Conservation (phyloP, 345 rosid species). For the Cardamine resedifolia region DNA sequence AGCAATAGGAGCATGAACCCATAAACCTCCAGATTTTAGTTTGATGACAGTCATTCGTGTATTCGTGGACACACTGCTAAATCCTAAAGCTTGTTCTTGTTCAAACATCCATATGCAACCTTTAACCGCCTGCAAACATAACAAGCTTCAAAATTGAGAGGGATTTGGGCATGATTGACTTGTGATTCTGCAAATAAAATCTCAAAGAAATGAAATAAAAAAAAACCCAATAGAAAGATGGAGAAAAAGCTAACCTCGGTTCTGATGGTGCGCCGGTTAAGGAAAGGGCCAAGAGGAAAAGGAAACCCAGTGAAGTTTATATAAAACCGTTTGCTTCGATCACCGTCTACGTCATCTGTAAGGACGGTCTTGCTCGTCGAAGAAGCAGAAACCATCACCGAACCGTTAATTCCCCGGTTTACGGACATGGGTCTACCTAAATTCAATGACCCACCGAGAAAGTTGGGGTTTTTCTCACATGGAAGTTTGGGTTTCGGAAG, state of each 20-base stretch:
- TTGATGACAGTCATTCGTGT: constrained; percentile 95
- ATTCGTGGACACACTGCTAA: constrained; percentile 95
- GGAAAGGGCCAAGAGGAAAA: constrained; percentile 97
- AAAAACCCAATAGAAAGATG: neutral
- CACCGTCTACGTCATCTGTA: constrained; percentile 32
- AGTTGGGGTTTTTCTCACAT: constrained; percentile 42
- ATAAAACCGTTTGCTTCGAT: constrained; percentile 59
- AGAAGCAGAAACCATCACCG: constrained; percentile 58
- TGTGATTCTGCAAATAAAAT: neutral
- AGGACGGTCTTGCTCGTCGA: constrained; percentile 32
- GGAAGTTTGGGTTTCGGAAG: constrained; percentile 44
- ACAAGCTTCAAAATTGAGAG: neutral
- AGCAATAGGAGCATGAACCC: constrained; percentile 99
- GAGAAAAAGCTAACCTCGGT: constrained; percentile 61
- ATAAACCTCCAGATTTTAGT: constrained; percentile 93
- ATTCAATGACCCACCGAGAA: constrained; percentile 53
- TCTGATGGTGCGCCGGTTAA: constrained; percentile 78
- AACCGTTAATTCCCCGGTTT: constrained; percentile 35
- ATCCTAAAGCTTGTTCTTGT: constrained; percentile 97
- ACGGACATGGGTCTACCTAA: constrained; percentile 41
- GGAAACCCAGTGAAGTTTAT: constrained; percentile 90
- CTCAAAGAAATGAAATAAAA: neutral
- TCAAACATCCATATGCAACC: constrained; percentile 93
- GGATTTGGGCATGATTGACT: neutral
- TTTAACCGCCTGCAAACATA: constrained; percentile 65